Evolutionary conservation across 2,329 filamentous ascomycete genomes (phyloP), one percentile per base, ranked within the genome.

Genomic region (Metarhizium anisopliae): DNA sequence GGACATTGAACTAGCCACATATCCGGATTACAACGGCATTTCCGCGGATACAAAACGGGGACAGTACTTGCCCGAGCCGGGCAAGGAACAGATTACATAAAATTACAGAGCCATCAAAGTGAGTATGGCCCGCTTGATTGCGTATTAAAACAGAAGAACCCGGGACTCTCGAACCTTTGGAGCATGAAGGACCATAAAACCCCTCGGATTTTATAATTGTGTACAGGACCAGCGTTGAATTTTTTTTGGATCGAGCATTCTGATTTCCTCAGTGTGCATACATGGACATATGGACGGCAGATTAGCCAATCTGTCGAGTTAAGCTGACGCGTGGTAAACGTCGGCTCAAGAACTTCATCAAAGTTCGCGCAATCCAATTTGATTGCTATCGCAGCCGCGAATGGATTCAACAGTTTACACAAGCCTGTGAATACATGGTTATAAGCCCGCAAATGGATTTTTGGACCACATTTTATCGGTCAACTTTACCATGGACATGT

Each of bases 351-450:
- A 50, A 54, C 56, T 56, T 35, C 4, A 20, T 29, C 38, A 2
- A 13, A 53, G 59, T 61, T 61, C 57, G 54, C 6, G 60, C 60
- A 62, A 62, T 62, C 58, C 52, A 58, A 60, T 59, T 58, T 57
- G 59, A 62, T 62, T 62, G 60, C 58, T 49, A 56, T 60, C 60
- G 60, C 60, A 58, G 43, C 60, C 60, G 60, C 60, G 60, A 61
- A 55, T 43, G 42, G 49, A 45, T 20, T 25, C 18, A 43, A 38
- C 36, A 6, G 1, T 42, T 42, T 43, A 16, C 25, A 29, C 36
- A 49, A 29, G 13, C 45, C 20, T 49, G 45, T 49, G 45, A 47
- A 25, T 11, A 49, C 45, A 30, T 49, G 45, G 20, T 49, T 25
- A 16, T 45, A 4, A 18, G 42, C 45, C 25, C 20, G 7, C 45